These are phyloP conservation scores for Pseudovirgaria hyperparasitica DNA, from an alignment of 2,329 filamentous ascomycete genomes.

Conservation along the genomic window DNA sequence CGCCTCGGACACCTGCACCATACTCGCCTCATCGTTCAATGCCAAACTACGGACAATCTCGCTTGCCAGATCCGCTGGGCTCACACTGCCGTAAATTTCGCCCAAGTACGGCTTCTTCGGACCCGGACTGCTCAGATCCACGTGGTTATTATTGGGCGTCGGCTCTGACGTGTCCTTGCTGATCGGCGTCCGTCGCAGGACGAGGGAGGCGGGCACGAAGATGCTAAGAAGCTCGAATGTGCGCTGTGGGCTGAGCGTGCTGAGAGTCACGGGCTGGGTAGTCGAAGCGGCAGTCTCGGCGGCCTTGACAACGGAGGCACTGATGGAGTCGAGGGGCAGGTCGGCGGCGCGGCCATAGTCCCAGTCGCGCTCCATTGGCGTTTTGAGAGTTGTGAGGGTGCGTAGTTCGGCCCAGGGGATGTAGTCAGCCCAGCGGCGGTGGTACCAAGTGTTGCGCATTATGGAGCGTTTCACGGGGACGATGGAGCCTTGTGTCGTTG, in stretches of 20 bases:
- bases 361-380: constrained; percentile 33
- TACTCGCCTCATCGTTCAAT: constrained; percentile 37
- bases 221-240: constrained; percentile 35
- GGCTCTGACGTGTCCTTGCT: constrained; percentile 19
- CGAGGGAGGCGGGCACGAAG: constrained; percentile 33
- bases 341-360: constrained; percentile 29
- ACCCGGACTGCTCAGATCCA: no score
- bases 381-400: constrained; percentile 31
- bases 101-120: constrained; percentile 15
- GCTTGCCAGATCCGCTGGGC: constrained; percentile 37
- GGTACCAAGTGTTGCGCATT: constrained; percentile 45
- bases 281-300: constrained; percentile 12
- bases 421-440: constrained; percentile 38
- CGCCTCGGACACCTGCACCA: constrained; percentile 35
- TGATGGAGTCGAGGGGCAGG: constrained; percentile 15
- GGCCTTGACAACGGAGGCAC: constrained; percentile 12
- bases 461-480: constrained; percentile 37
- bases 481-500: constrained; percentile 33
- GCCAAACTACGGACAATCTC: constrained; percentile 36
- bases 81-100: constrained; percentile 42
- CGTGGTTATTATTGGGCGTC: constrained; percentile 3
- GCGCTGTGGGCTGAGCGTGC: constrained; percentile 27
- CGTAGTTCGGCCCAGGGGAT: constrained; percentile 32
- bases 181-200: constrained; percentile 35
- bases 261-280: constrained; percentile 26